Percentiles rank a stretch among this genome's conserved stretches.
Evolutionary conservation across 805 yeast genomes (phyloP).

Genomic region (Saccharomycopsis sp.): DNA sequence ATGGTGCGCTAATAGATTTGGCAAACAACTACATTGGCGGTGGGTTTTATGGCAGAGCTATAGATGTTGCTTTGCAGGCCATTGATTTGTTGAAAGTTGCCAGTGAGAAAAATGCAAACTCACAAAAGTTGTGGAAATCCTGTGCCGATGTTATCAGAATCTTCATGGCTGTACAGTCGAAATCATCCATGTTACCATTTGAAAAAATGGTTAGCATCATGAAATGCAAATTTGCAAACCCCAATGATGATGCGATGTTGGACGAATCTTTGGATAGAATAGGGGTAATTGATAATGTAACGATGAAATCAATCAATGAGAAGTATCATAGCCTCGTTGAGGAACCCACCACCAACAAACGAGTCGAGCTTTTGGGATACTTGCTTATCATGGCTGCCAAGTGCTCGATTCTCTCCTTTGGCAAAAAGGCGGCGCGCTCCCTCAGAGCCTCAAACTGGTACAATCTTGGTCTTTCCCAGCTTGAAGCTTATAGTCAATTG

Average conservation of each 20-base stretch:
- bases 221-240: slow-evolving; percentile 1
- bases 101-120: slow-evolving; percentile 28
- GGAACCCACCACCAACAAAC: neutral
- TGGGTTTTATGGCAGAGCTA: slow-evolving; percentile 59
- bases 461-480: slow-evolving; percentile 63
- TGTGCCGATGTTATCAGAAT: slow-evolving; percentile 49
- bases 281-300: slow-evolving; percentile 14
- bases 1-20: slow-evolving; percentile 48
- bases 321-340: no score
- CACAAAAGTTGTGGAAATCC: slow-evolving; percentile 59
- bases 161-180: slow-evolving; percentile 47
- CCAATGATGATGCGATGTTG: neutral
- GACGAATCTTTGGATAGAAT: slow-evolving; percentile 23
- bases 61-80: slow-evolving; percentile 27
- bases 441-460: slow-evolving; percentile 48
- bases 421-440: slow-evolving; percentile 33
- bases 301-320: neutral
- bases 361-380: slow-evolving; percentile 2
- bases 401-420: slow-evolving; percentile 30
- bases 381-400: slow-evolving; percentile 40
- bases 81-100: slow-evolving; percentile 36
- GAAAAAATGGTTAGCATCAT: slow-evolving; percentile 24
- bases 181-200: slow-evolving; percentile 42
- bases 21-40: slow-evolving; percentile 42
- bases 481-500: slow-evolving; percentile 34